phyloP scores from a whole-genome alignment of 257 asterid genomes.

The Nicotiana paniculata region DNA sequence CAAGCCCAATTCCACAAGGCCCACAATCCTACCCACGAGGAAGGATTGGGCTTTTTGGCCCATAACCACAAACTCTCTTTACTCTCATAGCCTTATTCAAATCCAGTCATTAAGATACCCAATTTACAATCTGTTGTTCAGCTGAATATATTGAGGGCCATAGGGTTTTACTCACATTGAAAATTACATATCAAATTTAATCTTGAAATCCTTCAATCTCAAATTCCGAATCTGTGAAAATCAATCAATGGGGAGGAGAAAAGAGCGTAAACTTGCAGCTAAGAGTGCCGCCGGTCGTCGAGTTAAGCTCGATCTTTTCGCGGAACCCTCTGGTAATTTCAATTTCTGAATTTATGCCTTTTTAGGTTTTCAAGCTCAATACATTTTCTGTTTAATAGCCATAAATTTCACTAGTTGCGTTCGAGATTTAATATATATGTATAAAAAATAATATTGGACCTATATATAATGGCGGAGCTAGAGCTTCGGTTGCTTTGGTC shows the following conservation, averaged over 20 bases:
- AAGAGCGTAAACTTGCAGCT: conserved; percentile 87
- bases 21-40: too few species aligned
- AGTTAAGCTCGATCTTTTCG: conserved; percentile 84
- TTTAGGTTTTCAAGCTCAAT: neutral
- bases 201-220: neutral
- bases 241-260: conserved; percentile 74
- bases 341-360: neutral
- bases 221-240: neutral
- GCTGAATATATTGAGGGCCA: neutral
- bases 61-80: too few species aligned
- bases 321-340: conserved; percentile 85
- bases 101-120: too few species aligned
- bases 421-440: too few species aligned
- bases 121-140: neutral
- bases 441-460: too few species aligned
- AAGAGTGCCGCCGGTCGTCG: conserved; percentile 60
- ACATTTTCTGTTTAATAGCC: neutral
- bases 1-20: too few species aligned
- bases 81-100: too few species aligned
- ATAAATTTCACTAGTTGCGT: too few species aligned
- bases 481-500: too few species aligned
- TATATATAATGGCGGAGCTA: too few species aligned
- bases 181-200: neutral
- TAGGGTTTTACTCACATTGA: neutral
- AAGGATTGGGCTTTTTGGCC: too few species aligned